Base-by-base conservation (phyloP, 257 asterid species). In the Cruciata laevipes region DNA sequence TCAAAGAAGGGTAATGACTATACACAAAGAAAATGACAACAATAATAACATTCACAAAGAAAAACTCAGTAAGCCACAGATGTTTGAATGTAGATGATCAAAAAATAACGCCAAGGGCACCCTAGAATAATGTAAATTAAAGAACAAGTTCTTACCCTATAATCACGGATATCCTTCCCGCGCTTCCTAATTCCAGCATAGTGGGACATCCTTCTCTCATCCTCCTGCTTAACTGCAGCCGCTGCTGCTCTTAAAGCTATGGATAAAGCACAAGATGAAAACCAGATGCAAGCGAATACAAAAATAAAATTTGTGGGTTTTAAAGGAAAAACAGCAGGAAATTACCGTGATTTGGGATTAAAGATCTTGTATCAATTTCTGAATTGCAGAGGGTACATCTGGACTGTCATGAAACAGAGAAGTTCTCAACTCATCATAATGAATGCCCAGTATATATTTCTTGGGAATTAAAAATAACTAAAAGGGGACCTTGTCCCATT, bases 211-310 rank as follows among this genome's bases (percentile, higher is more conserved):
- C 99, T 85, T 73, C 92, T 90, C 51, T 93, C 96, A 80, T 93
- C 99, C 83, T 88, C 96, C 71, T 83, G 95, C 87, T 82, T 93
- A 78, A 90, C 96, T 53, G 99, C 97, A 24, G 78, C 79, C 61
- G 99, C 96, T 27, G 95, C 99, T 69, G 97, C 97, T 87, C 97
- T 84, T 75, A 93, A 77, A 53, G 89, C 99, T 93, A 89, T 11
- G 57, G 32, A 75, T 40, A 69, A 64, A 76, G 71, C 77, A 61
- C 69, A 35, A 40, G n/a, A 51, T 51, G 31, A 51, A 51, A 66
- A 23, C n/a, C 33, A 66, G 32, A 24, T 12, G 32, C 49, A 51
- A 52, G 32, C 55, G 31, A 66, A 49, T 10, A 24, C 30, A 27
- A 9, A 10, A 31, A 11, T 31, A 44, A 65, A 27, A 49, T 27